Base-by-base conservation (phyloP, 2,329 filamentous ascomycete species). In the Ceratocystis colombiana region DNA sequence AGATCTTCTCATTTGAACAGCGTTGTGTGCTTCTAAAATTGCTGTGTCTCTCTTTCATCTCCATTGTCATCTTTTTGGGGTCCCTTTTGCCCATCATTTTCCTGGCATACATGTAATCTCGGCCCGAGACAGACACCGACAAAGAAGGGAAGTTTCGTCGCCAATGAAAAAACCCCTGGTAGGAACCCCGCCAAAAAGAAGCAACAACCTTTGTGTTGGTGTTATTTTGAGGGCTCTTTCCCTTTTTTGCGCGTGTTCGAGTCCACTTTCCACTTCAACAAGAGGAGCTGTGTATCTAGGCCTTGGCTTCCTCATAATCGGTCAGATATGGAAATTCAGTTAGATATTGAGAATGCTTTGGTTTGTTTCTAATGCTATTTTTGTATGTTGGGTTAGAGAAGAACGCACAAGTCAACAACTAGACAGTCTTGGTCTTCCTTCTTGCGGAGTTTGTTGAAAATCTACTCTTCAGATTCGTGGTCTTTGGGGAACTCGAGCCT, bases 101-200 rank as follows among this genome's bases (percentile, higher is more conserved):
- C 17, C 53, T 33, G 20, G 53, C 33, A 30, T n/a, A 28, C 17
- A 33, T n/a, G 22, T 30, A 57, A 57, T 57, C 53, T 57, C 28
- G 53, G 53, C 53, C 53, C 53, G 53, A 57, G 53, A 57, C 53
- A 57, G 53, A 33, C 25, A 33, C 5, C 7, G 12, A 57, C 25
- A 57, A 57, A 57, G 53, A 57, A 53, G n/a, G 53, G 53, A 33
- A 33, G 53, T 30, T 57, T 25, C 15, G 53, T 33, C 20, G 15
- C 5, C 28, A 57, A 28, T 33, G 53, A 7, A 25, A 57, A 22
- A 6, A 57, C 12, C 53, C 53, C 53, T 12, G 53, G 22, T 12
- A 57, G 15, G 10, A 57, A 30, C 53, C 28, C 25, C 30, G 28
- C 53, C 53, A 57, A 57, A 41, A 15, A 30, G 30, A 30, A 57